phyloP scores from a whole-genome alignment of 768 basidiomycete genomes.

The Leucocoprinus sp. region DNA sequence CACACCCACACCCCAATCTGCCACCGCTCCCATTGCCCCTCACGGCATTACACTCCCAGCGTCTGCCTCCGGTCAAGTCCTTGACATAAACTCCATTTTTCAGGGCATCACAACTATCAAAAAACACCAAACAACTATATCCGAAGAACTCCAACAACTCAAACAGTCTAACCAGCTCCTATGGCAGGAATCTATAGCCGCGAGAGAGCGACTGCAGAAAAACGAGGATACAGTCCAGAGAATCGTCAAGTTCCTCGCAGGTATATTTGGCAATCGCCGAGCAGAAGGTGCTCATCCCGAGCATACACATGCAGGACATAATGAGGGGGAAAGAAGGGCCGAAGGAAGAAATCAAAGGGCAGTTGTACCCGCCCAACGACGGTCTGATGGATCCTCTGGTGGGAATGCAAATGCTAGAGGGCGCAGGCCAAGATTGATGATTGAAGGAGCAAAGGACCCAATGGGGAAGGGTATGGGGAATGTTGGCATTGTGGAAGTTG shows the following conservation, averaged over 20 bases:
- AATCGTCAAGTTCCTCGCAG: constrained; percentile 90
- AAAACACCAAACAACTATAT: constrained; percentile 88
- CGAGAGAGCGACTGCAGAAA: constrained; percentile 76
- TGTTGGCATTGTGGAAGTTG: constrained; percentile 21
- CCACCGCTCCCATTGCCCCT: background rate
- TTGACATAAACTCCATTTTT: constrained; percentile 75
- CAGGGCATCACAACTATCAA: constrained; percentile 82
- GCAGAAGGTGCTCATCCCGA: constrained; percentile 14
- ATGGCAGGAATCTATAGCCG: constrained; percentile 86
- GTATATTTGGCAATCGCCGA: constrained; percentile 68
- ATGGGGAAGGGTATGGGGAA: constrained; percentile 15
- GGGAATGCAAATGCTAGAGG: constrained; percentile 42
- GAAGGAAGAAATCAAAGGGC: background rate
- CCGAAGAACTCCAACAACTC: constrained; percentile 79
- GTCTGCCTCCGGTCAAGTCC: constrained; percentile 35
- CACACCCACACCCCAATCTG: background rate
- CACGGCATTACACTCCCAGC: constrained; percentile 8
- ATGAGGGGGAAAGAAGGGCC: background rate
- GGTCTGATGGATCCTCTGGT: constrained; percentile 20
- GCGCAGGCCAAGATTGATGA: constrained; percentile 50
- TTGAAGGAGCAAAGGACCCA: constrained; percentile 45
- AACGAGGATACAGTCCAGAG: constrained; percentile 95
- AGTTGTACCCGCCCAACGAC: constrained; percentile 12
- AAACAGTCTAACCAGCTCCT: constrained; percentile 81
- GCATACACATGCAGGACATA: constrained; percentile 17